Percentiles rank a stretch among this genome's conserved stretches.
Conservation (phyloP, 345 rosid species). For the Eucalyptus regnans region DNA sequence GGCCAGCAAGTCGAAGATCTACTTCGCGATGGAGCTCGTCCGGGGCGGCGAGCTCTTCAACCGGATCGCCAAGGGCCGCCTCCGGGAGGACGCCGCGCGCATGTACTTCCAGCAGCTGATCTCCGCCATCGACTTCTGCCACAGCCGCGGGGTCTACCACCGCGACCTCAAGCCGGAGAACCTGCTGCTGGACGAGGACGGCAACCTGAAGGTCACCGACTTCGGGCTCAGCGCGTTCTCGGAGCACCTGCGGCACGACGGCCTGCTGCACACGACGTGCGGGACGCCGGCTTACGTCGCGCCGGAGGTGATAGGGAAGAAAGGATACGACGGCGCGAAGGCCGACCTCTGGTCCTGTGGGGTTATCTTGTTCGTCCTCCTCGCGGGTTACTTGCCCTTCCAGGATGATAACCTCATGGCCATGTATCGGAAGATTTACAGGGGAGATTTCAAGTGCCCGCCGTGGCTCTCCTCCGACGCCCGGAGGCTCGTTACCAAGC, state of each 20-base stretch:
- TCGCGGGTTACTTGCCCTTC: conserved; percentile 84
- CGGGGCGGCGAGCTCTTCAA: conserved; percentile 83
- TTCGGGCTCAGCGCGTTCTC: conserved; percentile 82
- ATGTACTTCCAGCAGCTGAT: conserved; percentile 75
- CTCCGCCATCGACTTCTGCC: conserved; percentile 85
- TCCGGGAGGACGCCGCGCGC: conserved; percentile 64
- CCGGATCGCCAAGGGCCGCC: conserved; percentile 51
- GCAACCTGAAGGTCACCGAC: conserved; percentile 72
- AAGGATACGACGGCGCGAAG: conserved; percentile 87
- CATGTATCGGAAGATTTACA: conserved; percentile 76
- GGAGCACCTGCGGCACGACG: conserved; percentile 71
- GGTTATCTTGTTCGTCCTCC: conserved; percentile 73
- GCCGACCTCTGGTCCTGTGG: conserved; percentile 98
- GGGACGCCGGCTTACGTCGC: conserved; percentile 95
- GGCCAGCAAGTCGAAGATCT: conserved; percentile 94
- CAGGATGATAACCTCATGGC: conserved; percentile 73
- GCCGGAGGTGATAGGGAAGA: conserved; percentile 76
- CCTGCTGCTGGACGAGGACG: conserved; percentile 63
- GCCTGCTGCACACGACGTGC: conserved; percentile 70
- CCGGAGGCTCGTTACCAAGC: conserved; percentile 54
- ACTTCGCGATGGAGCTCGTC: conserved; percentile 89
- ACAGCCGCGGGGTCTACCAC: conserved; percentile 89
- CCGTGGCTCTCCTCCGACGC: conserved; percentile 84
- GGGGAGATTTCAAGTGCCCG: conserved; percentile 89
- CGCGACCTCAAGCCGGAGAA: conserved; percentile 91